Conservation (phyloP, 306 rosid species). For the barrel medic (Medicago truncatula) region MtrunA17r5.0-ANR NC_053048.1:54024001-54024500, state of each 20-base stretch:
- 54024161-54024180: constrained; percentile 96
- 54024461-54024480: constrained; percentile 88
- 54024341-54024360: constrained; percentile 88
- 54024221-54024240: constrained; percentile 86
- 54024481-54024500: constrained; percentile 73
- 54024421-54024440: constrained; percentile 64
- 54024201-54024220: constrained; percentile 70
- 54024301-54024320: constrained; percentile 60
- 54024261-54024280: constrained; percentile 61
- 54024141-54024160: constrained; percentile 99
- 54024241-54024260: constrained; percentile 86
- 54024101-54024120: constrained; percentile 30
- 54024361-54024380: constrained; percentile 89
- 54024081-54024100: constrained; percentile 17
- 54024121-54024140: constrained; percentile 46
- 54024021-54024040: constrained; percentile 27
- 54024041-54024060: not conserved
- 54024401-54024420: constrained; percentile 68
- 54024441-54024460: constrained; percentile 75
- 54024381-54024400: constrained; percentile 77
- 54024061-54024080: not conserved
- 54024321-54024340: constrained; percentile 74
- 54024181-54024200: constrained; percentile 85
- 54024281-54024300: constrained; percentile 53
- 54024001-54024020: constrained; percentile 20